Percentiles rank a stretch among this genome's conserved stretches.
Evolutionary conservation across 306 rosid genomes (phyloP).

Genomic region (Lagenaria siceraria): DNA sequence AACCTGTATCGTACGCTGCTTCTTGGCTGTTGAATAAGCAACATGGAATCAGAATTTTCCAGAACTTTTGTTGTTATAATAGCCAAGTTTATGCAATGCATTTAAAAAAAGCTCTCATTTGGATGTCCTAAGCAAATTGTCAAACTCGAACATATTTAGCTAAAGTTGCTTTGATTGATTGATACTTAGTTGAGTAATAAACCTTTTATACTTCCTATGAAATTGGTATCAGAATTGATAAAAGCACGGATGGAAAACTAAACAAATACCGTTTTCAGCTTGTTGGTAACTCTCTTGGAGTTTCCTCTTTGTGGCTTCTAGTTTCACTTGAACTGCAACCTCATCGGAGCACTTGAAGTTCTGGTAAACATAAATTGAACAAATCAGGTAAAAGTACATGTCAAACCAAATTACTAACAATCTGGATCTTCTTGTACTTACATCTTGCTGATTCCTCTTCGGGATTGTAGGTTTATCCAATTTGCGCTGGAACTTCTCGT

Average conservation of each 20-base stretch:
- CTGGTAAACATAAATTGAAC: conserved; percentile 15
- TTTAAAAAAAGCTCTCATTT: not conserved
- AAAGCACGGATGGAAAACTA: not conserved
- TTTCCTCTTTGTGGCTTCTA: conserved; percentile 89
- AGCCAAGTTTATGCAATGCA: not conserved
- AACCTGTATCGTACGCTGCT: conserved; percentile 78
- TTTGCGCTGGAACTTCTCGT: conserved; percentile 33
- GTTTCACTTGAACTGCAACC: conserved; percentile 46
- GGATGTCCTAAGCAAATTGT: not conserved
- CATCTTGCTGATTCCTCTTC: conserved; percentile 48
- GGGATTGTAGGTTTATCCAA: conserved; percentile 23
- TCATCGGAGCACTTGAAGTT: conserved; percentile 48
- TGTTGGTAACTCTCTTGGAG: conserved; percentile 95
- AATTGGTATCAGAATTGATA: not conserved
- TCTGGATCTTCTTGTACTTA: conserved; percentile 16
- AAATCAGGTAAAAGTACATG: conserved; percentile 18
- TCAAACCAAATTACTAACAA: not conserved
- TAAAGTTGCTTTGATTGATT: not conserved
- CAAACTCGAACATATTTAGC: not conserved
- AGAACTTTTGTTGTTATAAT: not conserved
- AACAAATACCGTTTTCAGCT: conserved; percentile 63
- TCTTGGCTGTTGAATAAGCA: conserved; percentile 55
- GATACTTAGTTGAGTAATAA: not conserved
- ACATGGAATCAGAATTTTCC: conserved; percentile 1
- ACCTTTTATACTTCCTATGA: not conserved